A percentile compares a stretch with the other conserved stretches of the same genome.
phyloP scores from a whole-genome alignment of 148 eudicot genomes.

The Rhododendron ferrugineum region DNA sequence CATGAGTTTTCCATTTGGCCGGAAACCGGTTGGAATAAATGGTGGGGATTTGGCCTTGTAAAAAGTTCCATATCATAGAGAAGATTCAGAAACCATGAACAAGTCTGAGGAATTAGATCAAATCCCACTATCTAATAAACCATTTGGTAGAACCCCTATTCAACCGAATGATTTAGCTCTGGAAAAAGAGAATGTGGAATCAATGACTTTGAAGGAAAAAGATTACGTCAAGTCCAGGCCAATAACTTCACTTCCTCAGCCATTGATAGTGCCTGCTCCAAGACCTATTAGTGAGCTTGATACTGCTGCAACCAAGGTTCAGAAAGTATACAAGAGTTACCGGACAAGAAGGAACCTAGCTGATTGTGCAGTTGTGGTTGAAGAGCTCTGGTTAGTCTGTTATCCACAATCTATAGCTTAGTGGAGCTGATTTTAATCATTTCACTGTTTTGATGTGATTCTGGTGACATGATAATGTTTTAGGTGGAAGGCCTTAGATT shows the following conservation, averaged over 20 bases:
- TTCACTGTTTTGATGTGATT: neutral
- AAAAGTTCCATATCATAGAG: no score
- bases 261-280: conserved; percentile 13
- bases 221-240: neutral
- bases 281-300: conserved; percentile 25
- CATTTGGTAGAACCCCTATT: neutral
- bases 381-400: conserved; percentile 27
- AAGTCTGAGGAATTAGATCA: conserved; percentile 2
- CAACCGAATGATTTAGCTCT: conserved; percentile 7
- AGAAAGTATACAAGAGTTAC: conserved; percentile 30
- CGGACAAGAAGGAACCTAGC: conserved; percentile 32
- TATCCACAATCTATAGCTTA: neutral
- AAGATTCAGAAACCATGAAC: no score
- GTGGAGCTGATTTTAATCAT: neutral
- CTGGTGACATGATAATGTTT: neutral
- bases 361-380: conserved; percentile 32
- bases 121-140: neutral
- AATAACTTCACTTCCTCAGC: conserved; percentile 6
- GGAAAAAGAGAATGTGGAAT: conserved; percentile 1
- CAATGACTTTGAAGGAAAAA: neutral
- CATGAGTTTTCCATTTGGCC: no score
- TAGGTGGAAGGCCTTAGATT: conserved; percentile 38
- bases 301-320: conserved; percentile 27
- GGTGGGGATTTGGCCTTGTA: no score
- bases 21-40: no score